Evolutionary conservation across 768 basidiomycete species (phyloP), one percentile per base, ranked within the genome.

Genomic region (Suillus occidentalis): DNA sequence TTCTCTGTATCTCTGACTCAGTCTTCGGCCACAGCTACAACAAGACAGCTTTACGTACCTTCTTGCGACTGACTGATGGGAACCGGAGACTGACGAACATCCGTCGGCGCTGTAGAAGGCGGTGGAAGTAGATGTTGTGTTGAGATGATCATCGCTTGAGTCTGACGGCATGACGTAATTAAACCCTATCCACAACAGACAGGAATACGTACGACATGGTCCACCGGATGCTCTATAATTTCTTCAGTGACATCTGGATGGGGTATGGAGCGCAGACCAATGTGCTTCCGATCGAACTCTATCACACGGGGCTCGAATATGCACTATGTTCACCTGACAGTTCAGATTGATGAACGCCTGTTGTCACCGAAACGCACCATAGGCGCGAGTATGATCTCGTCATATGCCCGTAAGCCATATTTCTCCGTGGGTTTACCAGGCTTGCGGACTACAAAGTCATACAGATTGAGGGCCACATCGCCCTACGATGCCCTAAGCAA

Each of bases 251-350:
- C 84, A 66, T 89, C 85, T 13, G 83, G 77, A 58, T 80, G 81
- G 40, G 82, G 85, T n/a, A 81, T 76, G 40, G 83, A 76, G 28
- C 75, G 79, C 63, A 84, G 72, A 13, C 84, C 83, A 20, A 80
- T 76, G 31, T 85, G 82, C 75, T 95, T 95, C 68, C 84, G 83
- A 36, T 94, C 89, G 71, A 96, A 97, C 66, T 97, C 91, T 64
- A 99, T 89, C 45, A 96, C 87, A 22, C 94, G 89, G 16, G 97
- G 95, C 68, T 97, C 95, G 68, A 99, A 99, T 39, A 98, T 80
- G 71, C 91, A 91, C 95, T 98, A 68, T 31, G 39, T 28, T 5
- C 55, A 22, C 14, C 9, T 28, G 25, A 12, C 42, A 39, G 57
- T 45, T 14, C n/a, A 34, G 40, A 61, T 63, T 40, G 34, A 64